phyloP scores from a whole-genome alignment of 441 rosid species.

The Eutrema salsugineum region DNA sequence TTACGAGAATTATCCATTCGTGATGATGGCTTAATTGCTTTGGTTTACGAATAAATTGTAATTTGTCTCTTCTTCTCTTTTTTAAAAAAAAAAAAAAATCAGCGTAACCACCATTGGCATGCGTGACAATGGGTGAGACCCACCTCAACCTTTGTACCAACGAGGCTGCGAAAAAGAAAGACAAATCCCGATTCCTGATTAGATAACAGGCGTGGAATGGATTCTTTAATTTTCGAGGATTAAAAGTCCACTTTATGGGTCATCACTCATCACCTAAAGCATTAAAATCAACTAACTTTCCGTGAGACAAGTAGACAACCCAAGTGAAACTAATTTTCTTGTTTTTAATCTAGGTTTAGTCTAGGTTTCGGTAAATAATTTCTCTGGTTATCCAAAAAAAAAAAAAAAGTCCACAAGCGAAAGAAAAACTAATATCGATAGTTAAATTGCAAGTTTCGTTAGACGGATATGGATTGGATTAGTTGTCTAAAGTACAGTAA shows the following conservation, averaged over 20 bases:
- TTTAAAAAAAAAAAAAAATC: no score
- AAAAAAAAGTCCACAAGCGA: background rate
- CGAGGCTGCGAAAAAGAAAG: background rate
- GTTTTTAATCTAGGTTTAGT: background rate
- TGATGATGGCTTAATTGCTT: constrained; percentile 11
- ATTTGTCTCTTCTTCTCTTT: background rate
- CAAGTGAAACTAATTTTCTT: background rate
- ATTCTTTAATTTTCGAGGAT: background rate
- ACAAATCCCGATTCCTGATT: background rate
- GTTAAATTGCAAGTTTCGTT: background rate
- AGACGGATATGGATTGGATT: no score
- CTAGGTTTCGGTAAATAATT: no score
- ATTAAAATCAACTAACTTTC: constrained; percentile 19
- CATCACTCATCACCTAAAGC: constrained; percentile 4
- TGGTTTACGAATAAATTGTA: background rate
- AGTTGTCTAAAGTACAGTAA: constrained; percentile 8
- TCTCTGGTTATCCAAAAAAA: no score
- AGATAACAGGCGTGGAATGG: background rate
- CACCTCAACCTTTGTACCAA: constrained; percentile 10
- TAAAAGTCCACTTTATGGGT: background rate
- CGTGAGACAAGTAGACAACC: constrained; percentile 8
- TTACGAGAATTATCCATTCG: background rate
- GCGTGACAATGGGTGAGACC: constrained; percentile 9
- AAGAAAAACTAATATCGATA: background rate
- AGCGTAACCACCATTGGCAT: constrained; percentile 17